Conservation (phyloP, 2,329 filamentous ascomycete species). For the Cryphonectria radicalis region DNA sequence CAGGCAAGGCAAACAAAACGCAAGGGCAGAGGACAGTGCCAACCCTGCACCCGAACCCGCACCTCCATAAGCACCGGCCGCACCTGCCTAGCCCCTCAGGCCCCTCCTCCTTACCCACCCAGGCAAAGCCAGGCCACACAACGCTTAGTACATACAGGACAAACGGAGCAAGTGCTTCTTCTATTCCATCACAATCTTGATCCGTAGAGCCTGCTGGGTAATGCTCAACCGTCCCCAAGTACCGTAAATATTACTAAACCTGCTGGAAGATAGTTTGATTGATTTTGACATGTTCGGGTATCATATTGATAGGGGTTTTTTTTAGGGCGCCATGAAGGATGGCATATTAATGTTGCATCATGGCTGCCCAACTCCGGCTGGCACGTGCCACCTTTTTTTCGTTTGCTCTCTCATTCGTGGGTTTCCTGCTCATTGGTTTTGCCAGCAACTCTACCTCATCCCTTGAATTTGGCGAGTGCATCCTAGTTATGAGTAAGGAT, state of each 20-base stretch:
- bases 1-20: conserved; percentile 7
- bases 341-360: not conserved
- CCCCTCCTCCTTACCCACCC: not conserved
- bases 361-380: not conserved
- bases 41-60: conserved; percentile 6
- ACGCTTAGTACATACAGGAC: not conserved
- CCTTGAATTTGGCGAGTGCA: conserved; percentile 70
- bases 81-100: not conserved
- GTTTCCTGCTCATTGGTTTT: not conserved
- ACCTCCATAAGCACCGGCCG: not conserved
- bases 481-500: conserved; percentile 48
- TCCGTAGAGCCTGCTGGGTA: not conserved
- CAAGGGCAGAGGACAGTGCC: conserved; percentile 18
- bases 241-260: not conserved
- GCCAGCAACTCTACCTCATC: conserved; percentile 48
- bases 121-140: not conserved
- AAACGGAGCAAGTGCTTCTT: not conserved
- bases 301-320: not conserved
- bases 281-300: not conserved
- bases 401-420: not conserved
- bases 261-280: not conserved
- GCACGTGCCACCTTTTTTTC: conserved; percentile 14
- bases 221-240: not conserved
- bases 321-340: not conserved
- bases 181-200: not conserved